Percentiles rank a stretch among this genome's conserved stretches.
These are phyloP conservation scores for Aegilops tauschii DNA, from an alignment of 176 grass and related monocot species.

Conservation along the genomic window DNA sequence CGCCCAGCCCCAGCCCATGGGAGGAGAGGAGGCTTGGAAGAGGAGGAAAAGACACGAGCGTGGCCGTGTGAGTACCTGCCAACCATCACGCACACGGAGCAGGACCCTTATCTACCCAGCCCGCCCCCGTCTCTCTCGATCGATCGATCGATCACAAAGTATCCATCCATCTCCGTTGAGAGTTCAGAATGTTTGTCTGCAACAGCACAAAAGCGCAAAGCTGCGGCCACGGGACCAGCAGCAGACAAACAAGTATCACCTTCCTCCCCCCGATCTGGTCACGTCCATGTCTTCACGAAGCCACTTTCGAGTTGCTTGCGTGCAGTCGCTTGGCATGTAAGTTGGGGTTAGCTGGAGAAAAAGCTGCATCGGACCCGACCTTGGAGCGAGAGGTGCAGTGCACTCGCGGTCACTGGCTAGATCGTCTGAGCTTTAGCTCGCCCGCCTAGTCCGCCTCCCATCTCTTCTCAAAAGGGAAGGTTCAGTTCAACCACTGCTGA, in stretches of 20 bases:
- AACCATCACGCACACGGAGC: background rate
- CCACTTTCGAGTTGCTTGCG: constrained; percentile 18
- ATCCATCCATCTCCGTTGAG: background rate
- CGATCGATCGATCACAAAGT: too few relatives aligned
- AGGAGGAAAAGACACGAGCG: constrained; percentile 2
- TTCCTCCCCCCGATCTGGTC: background rate
- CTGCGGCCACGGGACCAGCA: background rate
- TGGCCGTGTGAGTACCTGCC: constrained; percentile 10
- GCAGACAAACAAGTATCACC: background rate
- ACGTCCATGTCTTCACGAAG: background rate
- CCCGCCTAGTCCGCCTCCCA: background rate
- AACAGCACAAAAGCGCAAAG: background rate
- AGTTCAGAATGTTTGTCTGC: background rate
- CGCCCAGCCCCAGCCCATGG: background rate
- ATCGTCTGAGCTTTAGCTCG: background rate
- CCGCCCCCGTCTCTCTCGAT: background rate
- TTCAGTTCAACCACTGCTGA: constrained; percentile 28
- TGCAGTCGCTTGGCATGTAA: constrained; percentile 45
- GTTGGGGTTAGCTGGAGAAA: constrained; percentile 16
- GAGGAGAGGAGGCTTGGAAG: constrained; percentile 35
- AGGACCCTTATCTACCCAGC: too few relatives aligned
- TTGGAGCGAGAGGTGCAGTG: background rate
- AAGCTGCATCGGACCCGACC: background rate
- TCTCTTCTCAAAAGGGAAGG: background rate
- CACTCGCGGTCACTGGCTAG: background rate